These are phyloP conservation scores for Sphagnum magellanicum DNA, from an alignment of 228 moss, liverwort and hornwort genomes.

Conservation along the genomic window DNA sequence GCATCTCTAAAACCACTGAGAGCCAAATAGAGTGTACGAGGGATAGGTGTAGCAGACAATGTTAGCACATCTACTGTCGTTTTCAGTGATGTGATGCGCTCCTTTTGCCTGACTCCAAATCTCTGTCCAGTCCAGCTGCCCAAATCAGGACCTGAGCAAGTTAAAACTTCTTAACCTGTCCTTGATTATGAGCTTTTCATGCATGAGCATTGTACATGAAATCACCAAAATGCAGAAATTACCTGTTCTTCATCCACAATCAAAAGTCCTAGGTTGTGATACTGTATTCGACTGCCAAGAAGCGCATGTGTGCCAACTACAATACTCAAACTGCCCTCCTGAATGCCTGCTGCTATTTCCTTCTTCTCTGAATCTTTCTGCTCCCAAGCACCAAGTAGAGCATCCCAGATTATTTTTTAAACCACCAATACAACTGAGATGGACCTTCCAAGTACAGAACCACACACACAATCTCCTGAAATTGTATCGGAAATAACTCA, in stretches of 20 bases:
- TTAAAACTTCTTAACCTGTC: too few relatives aligned
- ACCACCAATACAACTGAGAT: background rate
- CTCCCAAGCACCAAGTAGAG: background rate
- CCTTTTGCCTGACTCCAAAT: conserved; percentile 91
- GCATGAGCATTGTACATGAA: background rate
- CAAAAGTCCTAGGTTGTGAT: conserved; percentile 80
- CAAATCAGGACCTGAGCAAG: too few relatives aligned
- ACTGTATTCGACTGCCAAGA: conserved; percentile 74
- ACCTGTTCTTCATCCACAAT: conserved; percentile 89
- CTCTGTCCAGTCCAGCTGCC: conserved; percentile 31
- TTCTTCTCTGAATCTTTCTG: conserved; percentile 73
- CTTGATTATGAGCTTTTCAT: background rate
- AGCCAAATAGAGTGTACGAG: conserved; percentile 82
- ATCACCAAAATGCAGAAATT: background rate
- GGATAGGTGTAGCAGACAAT: conserved; percentile 92
- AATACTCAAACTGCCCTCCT: conserved; percentile 67
- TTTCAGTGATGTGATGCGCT: conserved; percentile 73
- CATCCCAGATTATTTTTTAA: background rate
- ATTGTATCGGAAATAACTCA: too few relatives aligned
- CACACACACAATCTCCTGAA: too few relatives aligned
- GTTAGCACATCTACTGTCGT: conserved; percentile 89
- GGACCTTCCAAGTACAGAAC: too few relatives aligned
- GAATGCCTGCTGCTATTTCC: conserved; percentile 74
- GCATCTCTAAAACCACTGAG: conserved; percentile 94
- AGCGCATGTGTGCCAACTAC: conserved; percentile 89